Percentiles rank a stretch among this genome's conserved stretches.
phyloP scores from a whole-genome alignment of 495 filamentous ascomycete genomes.

The Letharia columbiana region DNA sequence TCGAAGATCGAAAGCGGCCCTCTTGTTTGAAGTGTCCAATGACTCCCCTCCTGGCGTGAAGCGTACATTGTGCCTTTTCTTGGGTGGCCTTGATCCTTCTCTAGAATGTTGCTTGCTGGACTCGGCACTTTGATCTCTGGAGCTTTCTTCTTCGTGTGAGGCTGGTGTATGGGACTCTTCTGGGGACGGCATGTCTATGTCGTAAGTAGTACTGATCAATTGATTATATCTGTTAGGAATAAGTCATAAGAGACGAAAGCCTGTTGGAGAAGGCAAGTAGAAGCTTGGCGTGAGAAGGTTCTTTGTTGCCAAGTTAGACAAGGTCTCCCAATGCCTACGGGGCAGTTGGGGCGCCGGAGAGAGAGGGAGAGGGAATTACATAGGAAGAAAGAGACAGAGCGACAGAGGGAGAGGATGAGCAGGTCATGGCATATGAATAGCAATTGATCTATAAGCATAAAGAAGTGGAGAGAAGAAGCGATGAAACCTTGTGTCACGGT shows the following conservation, averaged over 20 bases:
- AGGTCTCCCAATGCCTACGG: background rate
- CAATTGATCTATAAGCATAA: background rate
- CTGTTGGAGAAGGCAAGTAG: background rate
- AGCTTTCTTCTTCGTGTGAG: slow-evolving; percentile 8
- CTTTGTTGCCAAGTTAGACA: background rate
- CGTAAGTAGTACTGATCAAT: background rate
- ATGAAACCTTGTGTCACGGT: background rate
- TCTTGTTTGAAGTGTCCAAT: slow-evolving; percentile 20
- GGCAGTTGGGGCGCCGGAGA: background rate
- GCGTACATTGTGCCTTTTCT: slow-evolving; percentile 23
- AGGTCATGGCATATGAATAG: background rate
- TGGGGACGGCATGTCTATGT: background rate
- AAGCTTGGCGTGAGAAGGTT: background rate
- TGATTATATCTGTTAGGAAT: background rate
- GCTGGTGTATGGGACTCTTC: background rate
- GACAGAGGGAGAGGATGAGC: background rate
- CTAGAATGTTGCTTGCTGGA: slow-evolving; percentile 17
- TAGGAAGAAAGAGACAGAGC: too few relatives aligned
- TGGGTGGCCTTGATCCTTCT: slow-evolving; percentile 22
- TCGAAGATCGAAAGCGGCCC: slow-evolving; percentile 22
- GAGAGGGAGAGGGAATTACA: background rate
- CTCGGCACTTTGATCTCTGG: slow-evolving; percentile 18
- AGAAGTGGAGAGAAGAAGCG: background rate
- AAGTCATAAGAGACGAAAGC: background rate
- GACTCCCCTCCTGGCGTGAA: slow-evolving; percentile 25